Conservation (phyloP, 2,329 filamentous ascomycete species). For the Pseudofabraea citricarpa region DNA sequence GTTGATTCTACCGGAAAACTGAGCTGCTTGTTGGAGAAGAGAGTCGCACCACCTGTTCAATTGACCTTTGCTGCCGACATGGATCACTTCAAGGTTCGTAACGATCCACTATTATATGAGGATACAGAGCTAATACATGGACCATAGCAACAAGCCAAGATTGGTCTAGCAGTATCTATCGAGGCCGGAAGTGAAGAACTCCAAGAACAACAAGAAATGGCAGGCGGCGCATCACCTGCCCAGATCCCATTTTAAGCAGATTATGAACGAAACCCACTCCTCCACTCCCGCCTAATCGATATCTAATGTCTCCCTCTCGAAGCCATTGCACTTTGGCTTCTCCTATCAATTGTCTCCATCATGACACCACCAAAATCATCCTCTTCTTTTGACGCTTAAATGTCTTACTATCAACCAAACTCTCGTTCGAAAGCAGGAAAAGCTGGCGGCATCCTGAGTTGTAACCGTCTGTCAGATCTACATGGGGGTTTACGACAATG, state of each 20-base stretch:
- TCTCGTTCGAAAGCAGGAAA: conserved; percentile 4
- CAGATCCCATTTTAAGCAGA: conserved; percentile 57
- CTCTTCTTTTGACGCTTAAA: conserved; percentile 16
- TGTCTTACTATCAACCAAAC: conserved; percentile 24
- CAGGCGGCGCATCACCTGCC: conserved; percentile 41
- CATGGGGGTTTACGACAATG: conserved; percentile 17
- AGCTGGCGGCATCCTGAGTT: too few species aligned
- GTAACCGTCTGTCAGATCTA: conserved; percentile 10
- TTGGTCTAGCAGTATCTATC: conserved; percentile 89
- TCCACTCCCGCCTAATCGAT: background rate
- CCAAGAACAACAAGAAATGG: conserved; percentile 72
- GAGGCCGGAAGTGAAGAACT: conserved; percentile 81
- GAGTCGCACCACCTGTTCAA: conserved; percentile 85
- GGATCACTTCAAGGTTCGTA: conserved; percentile 86
- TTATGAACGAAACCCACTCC: background rate
- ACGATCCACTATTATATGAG: background rate
- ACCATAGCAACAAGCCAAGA: conserved; percentile 82
- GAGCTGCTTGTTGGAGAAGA: conserved; percentile 89
- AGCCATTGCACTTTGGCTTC: conserved; percentile 18
- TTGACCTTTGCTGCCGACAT: conserved; percentile 96
- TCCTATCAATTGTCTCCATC: conserved; percentile 10
- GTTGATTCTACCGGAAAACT: conserved; percentile 94
- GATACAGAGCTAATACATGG: conserved; percentile 1
- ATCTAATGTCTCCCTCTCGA: background rate
- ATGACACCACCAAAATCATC: conserved; percentile 9